Evolutionary conservation across 2,329 filamentous ascomycete genomes (phyloP).

Genomic region (Didymosphaeria variabile): DNA sequence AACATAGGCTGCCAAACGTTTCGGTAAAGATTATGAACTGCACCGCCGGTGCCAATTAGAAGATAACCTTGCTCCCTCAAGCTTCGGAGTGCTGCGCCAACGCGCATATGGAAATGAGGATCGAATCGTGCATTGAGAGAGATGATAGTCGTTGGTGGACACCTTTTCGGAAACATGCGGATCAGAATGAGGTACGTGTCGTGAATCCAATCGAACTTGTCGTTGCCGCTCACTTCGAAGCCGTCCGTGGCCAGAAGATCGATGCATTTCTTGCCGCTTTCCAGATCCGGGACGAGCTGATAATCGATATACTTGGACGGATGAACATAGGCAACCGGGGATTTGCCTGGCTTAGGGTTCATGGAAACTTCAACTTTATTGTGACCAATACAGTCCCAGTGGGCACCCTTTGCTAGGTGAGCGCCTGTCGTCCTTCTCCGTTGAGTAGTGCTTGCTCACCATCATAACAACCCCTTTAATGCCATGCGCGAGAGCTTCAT

Average conservation of each 20-base stretch:
- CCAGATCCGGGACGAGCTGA: slow-evolving; percentile 67
- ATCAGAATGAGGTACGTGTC: slow-evolving; percentile 75
- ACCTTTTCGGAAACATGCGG: slow-evolving; percentile 71
- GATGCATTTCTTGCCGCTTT: slow-evolving; percentile 51
- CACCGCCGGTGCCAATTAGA: slow-evolving; percentile 68
- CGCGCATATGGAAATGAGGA: slow-evolving; percentile 64
- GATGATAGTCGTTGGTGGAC: slow-evolving; percentile 71
- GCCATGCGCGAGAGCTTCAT: slow-evolving; percentile 66
- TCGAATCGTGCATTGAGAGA: slow-evolving; percentile 65
- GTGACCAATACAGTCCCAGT: slow-evolving; percentile 69
- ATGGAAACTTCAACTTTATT: slow-evolving; percentile 66
- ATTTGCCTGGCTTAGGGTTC: slow-evolving; percentile 68
- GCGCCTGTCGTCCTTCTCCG: no score
- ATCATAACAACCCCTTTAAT: slow-evolving; percentile 73
- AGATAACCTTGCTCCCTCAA: slow-evolving; percentile 65
- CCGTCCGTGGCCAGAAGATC: slow-evolving; percentile 42
- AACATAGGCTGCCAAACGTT: slow-evolving; percentile 73
- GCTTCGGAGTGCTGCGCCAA: slow-evolving; percentile 65
- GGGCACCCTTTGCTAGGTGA: slow-evolving; percentile 58
- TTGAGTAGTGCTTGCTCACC: slow-evolving; percentile 31
- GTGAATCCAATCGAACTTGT: slow-evolving; percentile 74
- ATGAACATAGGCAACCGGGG: slow-evolving; percentile 72
- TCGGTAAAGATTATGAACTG: slow-evolving; percentile 75
- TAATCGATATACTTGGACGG: slow-evolving; percentile 72
- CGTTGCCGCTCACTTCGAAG: slow-evolving; percentile 63